phyloP scores from a whole-genome alignment of 2,329 filamentous ascomycete genomes.

The Beauveria australis region DNA sequence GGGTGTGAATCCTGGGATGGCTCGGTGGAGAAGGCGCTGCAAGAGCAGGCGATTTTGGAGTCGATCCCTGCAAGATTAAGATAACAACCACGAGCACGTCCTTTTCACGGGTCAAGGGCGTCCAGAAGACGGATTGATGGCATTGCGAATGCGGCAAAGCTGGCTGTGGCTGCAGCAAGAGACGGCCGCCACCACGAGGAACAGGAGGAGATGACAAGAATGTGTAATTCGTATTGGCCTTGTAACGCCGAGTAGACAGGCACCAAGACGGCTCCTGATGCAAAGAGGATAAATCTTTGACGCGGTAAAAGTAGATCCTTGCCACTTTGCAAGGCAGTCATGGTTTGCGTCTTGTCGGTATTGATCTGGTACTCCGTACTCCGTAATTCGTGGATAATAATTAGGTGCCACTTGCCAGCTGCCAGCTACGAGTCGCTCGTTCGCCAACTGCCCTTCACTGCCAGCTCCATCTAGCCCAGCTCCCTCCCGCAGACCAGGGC shows the following conservation, averaged over 20 bases:
- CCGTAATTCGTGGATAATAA: not conserved
- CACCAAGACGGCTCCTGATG: not conserved
- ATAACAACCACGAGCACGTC: not conserved
- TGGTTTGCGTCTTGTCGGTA: not conserved
- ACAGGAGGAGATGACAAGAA: too few relatives aligned
- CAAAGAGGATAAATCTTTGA: too few relatives aligned
- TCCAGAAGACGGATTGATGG: not conserved
- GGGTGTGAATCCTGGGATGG: not conserved
- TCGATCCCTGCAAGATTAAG: constrained; percentile 3
- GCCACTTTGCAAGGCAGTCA: not conserved
- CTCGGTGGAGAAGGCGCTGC: not conserved
- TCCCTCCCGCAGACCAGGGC: not conserved
- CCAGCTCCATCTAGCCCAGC: not conserved
- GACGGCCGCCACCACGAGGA: too few relatives aligned
- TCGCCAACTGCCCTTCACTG: not conserved
- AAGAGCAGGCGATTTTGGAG: not conserved
- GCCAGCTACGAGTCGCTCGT: not conserved
- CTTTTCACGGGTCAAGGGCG: not conserved
- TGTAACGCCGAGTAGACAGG: too few relatives aligned
- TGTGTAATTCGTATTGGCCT: too few relatives aligned
- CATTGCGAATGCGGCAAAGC: not conserved
- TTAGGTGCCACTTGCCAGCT: not conserved
- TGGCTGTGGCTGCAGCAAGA: not conserved
- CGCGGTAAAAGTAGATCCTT: too few relatives aligned
- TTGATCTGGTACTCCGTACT: too few relatives aligned